These are phyloP conservation scores for Lachancea sp. DNA, from an alignment of 805 yeast species.

Conservation along the genomic window DNA sequence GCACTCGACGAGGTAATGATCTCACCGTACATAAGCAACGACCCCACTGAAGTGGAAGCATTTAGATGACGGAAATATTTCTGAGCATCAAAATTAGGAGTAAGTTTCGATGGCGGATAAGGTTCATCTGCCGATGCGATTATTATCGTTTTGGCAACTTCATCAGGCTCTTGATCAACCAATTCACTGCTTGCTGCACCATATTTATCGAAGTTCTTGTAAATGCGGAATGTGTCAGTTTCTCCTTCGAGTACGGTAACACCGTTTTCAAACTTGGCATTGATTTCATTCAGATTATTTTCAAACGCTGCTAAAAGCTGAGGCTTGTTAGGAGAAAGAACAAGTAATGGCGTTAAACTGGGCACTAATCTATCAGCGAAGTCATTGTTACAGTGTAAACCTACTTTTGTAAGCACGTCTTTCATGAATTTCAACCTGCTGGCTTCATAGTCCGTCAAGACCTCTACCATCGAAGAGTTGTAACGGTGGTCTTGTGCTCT, in stretches of 20 bases:
- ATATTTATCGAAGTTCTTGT: constrained; percentile 18
- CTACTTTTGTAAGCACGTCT: constrained; percentile 51
- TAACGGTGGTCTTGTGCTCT: constrained; percentile 31
- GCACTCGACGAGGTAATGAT: constrained; percentile 85
- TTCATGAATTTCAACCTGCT: constrained; percentile 52
- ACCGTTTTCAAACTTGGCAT: constrained; percentile 32
- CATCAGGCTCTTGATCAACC: constrained; percentile 45
- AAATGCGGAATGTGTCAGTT: constrained; percentile 22
- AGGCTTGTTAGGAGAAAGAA: constrained; percentile 31
- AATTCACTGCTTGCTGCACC: constrained; percentile 11
- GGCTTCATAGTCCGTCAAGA: constrained; percentile 39
- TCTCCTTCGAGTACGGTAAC: constrained; percentile 37
- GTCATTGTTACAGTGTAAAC: constrained; percentile 57
- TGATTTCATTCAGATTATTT: constrained; percentile 10
- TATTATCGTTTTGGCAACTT: constrained; percentile 48
- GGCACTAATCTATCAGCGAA: constrained; percentile 48
- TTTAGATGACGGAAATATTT: constrained; percentile 42
- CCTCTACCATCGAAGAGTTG: constrained; percentile 34
- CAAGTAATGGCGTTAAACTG: constrained; percentile 56
- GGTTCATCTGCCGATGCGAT: constrained; percentile 36
- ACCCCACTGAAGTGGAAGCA: constrained; percentile 46
- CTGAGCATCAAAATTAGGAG: constrained; percentile 68
- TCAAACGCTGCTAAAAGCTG: constrained; percentile 14
- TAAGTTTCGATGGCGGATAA: constrained; percentile 45
- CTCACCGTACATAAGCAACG: constrained; percentile 68